These are phyloP conservation scores for Coprinellus aureogranulatus DNA, from an alignment of 768 basidiomycete species.

Conservation along the genomic window DNA sequence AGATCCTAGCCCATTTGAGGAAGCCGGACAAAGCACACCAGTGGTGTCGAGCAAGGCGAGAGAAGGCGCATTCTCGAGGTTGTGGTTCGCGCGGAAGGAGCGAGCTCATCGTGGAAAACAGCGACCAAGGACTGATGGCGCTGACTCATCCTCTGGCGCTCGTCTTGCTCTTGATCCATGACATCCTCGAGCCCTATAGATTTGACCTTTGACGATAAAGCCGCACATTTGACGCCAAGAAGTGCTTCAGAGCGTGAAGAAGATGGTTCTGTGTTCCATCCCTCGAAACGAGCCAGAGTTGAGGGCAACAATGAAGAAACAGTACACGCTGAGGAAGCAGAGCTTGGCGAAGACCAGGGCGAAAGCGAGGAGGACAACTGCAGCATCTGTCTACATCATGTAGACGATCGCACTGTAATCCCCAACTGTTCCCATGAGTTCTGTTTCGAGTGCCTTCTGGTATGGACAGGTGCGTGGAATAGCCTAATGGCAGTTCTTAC, in stretches of 20 bases:
- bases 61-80: too few relatives aligned
- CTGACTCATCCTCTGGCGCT: background rate
- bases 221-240: background rate
- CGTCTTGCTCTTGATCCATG: background rate
- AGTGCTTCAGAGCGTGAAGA: background rate
- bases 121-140: background rate
- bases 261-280: background rate
- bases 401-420: conserved; percentile 77
- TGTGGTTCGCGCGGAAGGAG: background rate
- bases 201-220: background rate
- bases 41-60: background rate
- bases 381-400: conserved; percentile 79
- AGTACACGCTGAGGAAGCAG: background rate
- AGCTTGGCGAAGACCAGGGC: conserved; percentile 22
- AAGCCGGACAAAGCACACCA: background rate
- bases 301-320: conserved; percentile 3
- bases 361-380: conserved; percentile 61
- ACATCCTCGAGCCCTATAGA: background rate
- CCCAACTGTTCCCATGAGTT: conserved; percentile 90
- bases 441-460: conserved; percentile 85
- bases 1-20: background rate
- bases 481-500: background rate
- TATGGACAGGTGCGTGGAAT: conserved; percentile 70
- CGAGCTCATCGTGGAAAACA: background rate
- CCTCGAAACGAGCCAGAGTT: background rate